A percentile compares a stretch with the other conserved stretches of the same genome.
phyloP scores from a whole-genome alignment of 2,329 filamentous ascomycete species.

The Claviceps sorghi region DNA sequence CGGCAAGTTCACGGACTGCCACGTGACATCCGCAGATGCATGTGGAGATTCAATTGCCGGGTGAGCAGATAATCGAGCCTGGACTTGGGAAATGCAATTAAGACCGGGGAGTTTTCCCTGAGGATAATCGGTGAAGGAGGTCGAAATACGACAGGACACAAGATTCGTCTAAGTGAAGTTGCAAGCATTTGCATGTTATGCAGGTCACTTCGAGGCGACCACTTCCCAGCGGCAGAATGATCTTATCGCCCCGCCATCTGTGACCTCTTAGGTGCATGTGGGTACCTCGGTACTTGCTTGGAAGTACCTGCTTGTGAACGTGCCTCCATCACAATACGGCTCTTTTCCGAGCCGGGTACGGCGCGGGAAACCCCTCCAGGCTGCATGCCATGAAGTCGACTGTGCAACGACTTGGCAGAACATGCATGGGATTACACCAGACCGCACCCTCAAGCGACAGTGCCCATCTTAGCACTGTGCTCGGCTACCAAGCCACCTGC shows the following conservation, averaged over 20 bases:
- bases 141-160: not conserved
- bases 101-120: not conserved
- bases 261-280: not conserved
- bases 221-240: not conserved
- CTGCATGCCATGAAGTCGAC: not conserved
- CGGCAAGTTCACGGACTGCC: not conserved
- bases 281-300: not conserved
- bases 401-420: not conserved
- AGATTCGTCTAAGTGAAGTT: not conserved
- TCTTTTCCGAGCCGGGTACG: not conserved
- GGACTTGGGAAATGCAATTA: not conserved
- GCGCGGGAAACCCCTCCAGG: not conserved
- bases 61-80: not conserved
- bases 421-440: not conserved
- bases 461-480: too few species aligned
- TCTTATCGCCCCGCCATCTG: not conserved
- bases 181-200: not conserved
- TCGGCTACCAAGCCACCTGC: too few species aligned
- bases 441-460: not conserved
- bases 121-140: too few species aligned
- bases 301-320: too few species aligned
- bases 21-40: constrained; percentile 1
- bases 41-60: not conserved
- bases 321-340: not conserved
- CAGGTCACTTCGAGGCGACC: not conserved